phyloP scores from a whole-genome alignment of 495 filamentous ascomycete species.

The Lepraria neglecta region DNA sequence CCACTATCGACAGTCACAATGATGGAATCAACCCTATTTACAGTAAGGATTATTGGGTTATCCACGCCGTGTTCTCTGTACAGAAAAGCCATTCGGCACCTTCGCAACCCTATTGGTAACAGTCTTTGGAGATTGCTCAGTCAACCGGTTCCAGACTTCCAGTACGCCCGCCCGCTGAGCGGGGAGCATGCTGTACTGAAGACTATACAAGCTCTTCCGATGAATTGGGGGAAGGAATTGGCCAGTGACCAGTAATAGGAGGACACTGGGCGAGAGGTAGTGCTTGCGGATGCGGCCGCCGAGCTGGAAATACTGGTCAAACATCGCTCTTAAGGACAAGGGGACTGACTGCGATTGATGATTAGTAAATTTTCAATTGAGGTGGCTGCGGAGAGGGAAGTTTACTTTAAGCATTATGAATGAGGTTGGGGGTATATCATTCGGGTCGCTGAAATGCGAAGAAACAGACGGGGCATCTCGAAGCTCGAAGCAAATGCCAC shows the following conservation, averaged over 20 bases:
- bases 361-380: background rate
- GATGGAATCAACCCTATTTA: background rate
- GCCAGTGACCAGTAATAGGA: constrained; percentile 81
- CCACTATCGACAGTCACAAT: too few species aligned
- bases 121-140: constrained; percentile 35
- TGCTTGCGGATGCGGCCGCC: constrained; percentile 88
- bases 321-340: constrained; percentile 84
- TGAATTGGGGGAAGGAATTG: constrained; percentile 89
- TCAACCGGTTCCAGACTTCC: constrained; percentile 80
- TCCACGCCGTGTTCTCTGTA: constrained; percentile 12
- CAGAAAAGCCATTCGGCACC: constrained; percentile 19
- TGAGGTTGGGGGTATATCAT: constrained; percentile 48
- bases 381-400: too few species aligned
- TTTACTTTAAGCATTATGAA: constrained; percentile 80
- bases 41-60: background rate
- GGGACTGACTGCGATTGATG: constrained; percentile 63
- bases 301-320: constrained; percentile 94
- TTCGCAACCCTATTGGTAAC: constrained; percentile 14
- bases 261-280: constrained; percentile 81
- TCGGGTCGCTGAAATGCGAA: constrained; percentile 26
- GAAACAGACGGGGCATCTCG: constrained; percentile 57
- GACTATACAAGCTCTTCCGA: constrained; percentile 85
- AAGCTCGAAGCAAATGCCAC: constrained; percentile 87
- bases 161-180: constrained; percentile 67
- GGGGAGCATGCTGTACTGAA: constrained; percentile 98